Evolutionary conservation across 164 flowering plant species (phyloP), one percentile per base, ranked within the genome.

Genomic region (Vitis rupestris): DNA sequence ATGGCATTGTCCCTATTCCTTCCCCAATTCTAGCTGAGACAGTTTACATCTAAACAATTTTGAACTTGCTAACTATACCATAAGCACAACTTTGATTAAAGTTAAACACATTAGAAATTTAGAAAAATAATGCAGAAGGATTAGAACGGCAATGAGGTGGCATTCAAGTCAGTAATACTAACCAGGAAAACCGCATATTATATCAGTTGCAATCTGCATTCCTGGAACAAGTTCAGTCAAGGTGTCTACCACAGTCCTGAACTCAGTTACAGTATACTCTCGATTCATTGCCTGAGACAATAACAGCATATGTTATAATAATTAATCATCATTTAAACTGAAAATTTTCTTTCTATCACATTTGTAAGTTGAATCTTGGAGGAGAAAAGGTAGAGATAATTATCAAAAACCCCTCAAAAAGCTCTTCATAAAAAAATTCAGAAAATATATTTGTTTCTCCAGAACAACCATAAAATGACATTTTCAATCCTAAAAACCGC

Each of bases 131-230:
- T 53, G 7, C 14, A 59, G 10, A 11, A 27, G 44, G 44, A 37
- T 37, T 37, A 19, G 37, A 23, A 23, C 10, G 10, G 13, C 10
- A 2, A 59, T 10, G 44, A 17, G 61, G 61, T 3, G 61, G 27
- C 9, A 23, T 31, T 9, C 11, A 49, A 50, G 62, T 50, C 31
- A 12, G 63, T 8, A 6, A 65, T 17, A 78, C 90, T 74, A 53
- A 96, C 98, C 99, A 74, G 99, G 99, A 71, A 96, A 96, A 74
- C 99, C 99, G 83, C 99, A 96, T 59, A 96, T 96, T 56, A 96
- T 89, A 78, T 96, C 99, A 77, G 99, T 96, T 50, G 99, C 99
- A 78, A 96, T 92, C 80, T 96, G 98, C 98, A 96, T 93, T 71
- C 88, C 97, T 51, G 99, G 99, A n/a, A 96, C 98, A 71, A 96